Percentiles rank a stretch among this genome's conserved stretches.
Evolutionary conservation across 2,329 filamentous ascomycete genomes (phyloP).

Genomic region (Alternaria rosae): DNA sequence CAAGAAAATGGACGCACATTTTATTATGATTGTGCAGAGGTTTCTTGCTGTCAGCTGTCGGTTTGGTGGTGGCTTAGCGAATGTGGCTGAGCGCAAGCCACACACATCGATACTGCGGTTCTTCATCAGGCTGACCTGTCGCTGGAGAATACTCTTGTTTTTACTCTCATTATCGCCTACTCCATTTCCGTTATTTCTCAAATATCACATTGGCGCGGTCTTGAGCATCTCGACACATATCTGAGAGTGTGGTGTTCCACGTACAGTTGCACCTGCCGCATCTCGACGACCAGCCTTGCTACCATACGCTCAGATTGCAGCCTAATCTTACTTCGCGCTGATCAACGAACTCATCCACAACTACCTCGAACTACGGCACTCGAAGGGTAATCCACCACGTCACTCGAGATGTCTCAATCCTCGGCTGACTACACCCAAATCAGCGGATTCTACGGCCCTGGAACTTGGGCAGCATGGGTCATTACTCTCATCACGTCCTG

Average conservation of each 20-base stretch:
- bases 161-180: not conserved
- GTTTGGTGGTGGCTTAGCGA: not conserved
- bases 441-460: not conserved
- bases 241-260: not conserved
- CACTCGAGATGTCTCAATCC: not conserved
- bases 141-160: not conserved
- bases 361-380: too few species aligned
- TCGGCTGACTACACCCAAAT: not conserved
- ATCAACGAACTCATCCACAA: too few species aligned
- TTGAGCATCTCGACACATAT: not conserved
- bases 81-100: not conserved
- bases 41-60: too few species aligned
- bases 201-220: too few species aligned
- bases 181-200: too few species aligned
- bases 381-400: not conserved
- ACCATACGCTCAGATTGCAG: not conserved
- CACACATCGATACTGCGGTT: not conserved
- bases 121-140: not conserved
- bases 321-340: not conserved
- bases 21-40: too few species aligned
- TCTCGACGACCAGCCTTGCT: not conserved
- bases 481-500: not conserved
- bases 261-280: not conserved
- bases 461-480: not conserved
- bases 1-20: too few species aligned